Percentiles rank a stretch among this genome's conserved stretches.
These are phyloP conservation scores for Macadamia tetraphylla DNA, from an alignment of 164 flowering plant genomes.

Conservation along the genomic window DNA sequence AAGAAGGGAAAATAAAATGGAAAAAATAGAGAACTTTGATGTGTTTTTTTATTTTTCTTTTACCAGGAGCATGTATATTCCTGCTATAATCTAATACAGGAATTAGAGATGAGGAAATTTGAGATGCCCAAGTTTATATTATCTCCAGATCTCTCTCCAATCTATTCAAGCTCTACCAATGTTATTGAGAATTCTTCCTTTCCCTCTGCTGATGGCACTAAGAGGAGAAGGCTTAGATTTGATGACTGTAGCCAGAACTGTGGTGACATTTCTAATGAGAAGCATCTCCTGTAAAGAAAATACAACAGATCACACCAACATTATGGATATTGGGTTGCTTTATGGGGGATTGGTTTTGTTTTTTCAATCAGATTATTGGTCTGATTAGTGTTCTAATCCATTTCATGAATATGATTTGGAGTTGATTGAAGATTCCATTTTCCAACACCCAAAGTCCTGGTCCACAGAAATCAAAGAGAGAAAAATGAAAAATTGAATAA, in stretches of 20 bases:
- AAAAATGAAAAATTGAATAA: not conserved
- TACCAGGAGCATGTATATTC: conserved; percentile 44
- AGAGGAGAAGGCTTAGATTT: conserved; percentile 36
- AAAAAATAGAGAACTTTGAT: conserved; percentile 8
- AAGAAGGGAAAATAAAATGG: not conserved
- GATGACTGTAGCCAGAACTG: conserved; percentile 15
- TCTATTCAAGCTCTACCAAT: conserved; percentile 10
- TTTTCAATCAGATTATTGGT: not conserved
- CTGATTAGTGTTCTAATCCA: too few relatives aligned
- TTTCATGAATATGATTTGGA: conserved; percentile 6
- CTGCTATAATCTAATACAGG: conserved; percentile 40
- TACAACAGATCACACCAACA: not conserved
- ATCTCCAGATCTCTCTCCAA: conserved; percentile 29
- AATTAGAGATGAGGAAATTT: conserved; percentile 22
- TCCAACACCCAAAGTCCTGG: conserved; percentile 20
- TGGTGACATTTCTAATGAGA: conserved; percentile 11
- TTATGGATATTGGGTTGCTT: not conserved
- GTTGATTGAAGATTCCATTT: conserved; percentile 27
- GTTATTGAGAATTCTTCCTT: conserved; percentile 18
- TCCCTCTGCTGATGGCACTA: conserved; percentile 20
- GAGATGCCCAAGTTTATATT: conserved; percentile 14
- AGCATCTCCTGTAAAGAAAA: conserved; percentile 3
- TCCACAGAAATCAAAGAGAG: conserved; percentile 16
- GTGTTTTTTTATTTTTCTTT: conserved; percentile 3
- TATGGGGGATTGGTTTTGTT: conserved; percentile 4